Evolutionary conservation across 1,284 basidiomycete genomes (phyloP).

Genomic region (Fistulinella cinereoalba): DNA sequence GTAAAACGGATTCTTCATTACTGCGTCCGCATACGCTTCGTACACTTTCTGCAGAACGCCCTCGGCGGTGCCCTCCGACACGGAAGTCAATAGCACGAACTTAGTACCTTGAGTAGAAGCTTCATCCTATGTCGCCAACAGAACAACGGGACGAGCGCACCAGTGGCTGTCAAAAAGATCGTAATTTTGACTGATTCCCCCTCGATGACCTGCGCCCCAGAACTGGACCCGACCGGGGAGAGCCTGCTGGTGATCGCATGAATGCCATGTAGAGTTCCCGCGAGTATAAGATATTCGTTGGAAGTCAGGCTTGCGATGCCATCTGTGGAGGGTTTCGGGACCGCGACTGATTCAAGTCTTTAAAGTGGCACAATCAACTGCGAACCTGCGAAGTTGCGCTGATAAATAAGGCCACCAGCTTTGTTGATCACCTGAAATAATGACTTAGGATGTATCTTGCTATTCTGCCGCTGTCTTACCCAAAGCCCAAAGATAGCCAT

Average conservation of each 20-base stretch:
- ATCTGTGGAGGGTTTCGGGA: constrained; percentile 46
- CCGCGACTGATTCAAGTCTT: too few species aligned
- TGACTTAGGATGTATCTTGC: constrained; percentile 1
- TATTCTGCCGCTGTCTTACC: constrained; percentile 43
- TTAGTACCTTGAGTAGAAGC: constrained; percentile 77
- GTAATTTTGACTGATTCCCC: constrained; percentile 92
- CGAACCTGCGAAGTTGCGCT: constrained; percentile 84
- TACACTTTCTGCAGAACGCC: constrained; percentile 78
- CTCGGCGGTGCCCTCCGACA: constrained; percentile 74
- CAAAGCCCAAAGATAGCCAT: constrained; percentile 83
- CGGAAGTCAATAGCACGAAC: constrained; percentile 87
- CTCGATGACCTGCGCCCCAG: constrained; percentile 91
- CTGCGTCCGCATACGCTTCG: constrained; percentile 88
- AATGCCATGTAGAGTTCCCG: constrained; percentile 96
- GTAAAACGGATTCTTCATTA: constrained; percentile 99
- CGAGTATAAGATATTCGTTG: constrained; percentile 97
- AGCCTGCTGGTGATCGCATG: constrained; percentile 96
- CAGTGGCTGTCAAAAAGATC: constrained; percentile 89
- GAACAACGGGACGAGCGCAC: constrained; percentile 45
- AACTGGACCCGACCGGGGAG: constrained; percentile 78
- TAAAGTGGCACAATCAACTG: constrained; percentile 8
- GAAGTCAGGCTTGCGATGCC: constrained; percentile 84
- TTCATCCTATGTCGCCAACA: constrained; percentile 2
- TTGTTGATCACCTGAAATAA: constrained; percentile 88
- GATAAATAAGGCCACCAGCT: constrained; percentile 95